Conservation (phyloP, 2,329 filamentous ascomycete species). For the Venturia pyrina region DNA sequence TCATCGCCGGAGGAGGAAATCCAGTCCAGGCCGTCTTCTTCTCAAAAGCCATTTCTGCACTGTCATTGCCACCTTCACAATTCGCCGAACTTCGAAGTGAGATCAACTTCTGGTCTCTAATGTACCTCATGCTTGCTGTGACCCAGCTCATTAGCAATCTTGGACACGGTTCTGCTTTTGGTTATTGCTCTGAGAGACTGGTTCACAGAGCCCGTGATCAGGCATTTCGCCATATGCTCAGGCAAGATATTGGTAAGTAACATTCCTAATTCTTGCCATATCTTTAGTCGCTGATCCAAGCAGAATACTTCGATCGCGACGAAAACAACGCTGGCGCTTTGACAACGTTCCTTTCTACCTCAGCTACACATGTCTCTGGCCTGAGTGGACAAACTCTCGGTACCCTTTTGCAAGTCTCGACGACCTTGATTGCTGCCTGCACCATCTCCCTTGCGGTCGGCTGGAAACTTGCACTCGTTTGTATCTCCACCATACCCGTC, state of each 20-base stretch:
- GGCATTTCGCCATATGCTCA: conserved; percentile 78
- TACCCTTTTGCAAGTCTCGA: conserved; percentile 69
- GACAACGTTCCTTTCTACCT: conserved; percentile 79
- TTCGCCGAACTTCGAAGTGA: conserved; percentile 53
- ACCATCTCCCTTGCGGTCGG: conserved; percentile 62
- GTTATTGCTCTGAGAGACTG: conserved; percentile 75
- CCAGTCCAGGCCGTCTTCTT: conserved; percentile 73
- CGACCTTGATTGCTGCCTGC: conserved; percentile 69
- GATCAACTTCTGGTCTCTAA: conserved; percentile 76
- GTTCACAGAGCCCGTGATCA: conserved; percentile 72
- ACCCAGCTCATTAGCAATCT: conserved; percentile 61
- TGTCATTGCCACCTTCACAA: conserved; percentile 47
- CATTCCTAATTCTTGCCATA: not conserved
- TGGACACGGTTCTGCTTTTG: conserved; percentile 68
- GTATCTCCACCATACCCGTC: conserved; percentile 66
- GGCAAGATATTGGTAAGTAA: conserved; percentile 64
- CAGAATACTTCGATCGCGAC: conserved; percentile 70
- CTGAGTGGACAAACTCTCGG: conserved; percentile 81
- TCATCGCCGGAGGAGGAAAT: conserved; percentile 73
- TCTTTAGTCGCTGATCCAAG: not conserved
- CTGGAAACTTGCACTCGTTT: conserved; percentile 83
- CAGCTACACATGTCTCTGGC: conserved; percentile 81
- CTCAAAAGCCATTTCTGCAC: conserved; percentile 70
- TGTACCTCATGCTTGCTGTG: conserved; percentile 78
- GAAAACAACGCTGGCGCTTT: conserved; percentile 83